Conservation (phyloP, 331 rosid species). For the Acacia concinna region DNA sequence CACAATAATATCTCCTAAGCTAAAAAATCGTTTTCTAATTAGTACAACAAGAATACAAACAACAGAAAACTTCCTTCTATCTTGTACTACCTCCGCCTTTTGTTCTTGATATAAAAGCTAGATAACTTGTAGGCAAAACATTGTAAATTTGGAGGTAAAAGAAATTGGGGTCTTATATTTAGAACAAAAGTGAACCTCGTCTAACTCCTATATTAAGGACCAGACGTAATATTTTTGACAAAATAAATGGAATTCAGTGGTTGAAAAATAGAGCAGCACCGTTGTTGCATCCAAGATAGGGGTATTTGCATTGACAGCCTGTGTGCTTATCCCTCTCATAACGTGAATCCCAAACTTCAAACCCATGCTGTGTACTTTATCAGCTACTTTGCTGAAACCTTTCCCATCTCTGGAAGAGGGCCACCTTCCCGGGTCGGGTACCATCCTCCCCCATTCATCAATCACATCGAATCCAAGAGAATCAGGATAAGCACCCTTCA, state of each 20-base stretch:
- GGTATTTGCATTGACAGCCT: slow-evolving; percentile 78
- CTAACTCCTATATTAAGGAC: no score
- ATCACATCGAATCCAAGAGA: slow-evolving; percentile 88
- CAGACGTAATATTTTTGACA: no score
- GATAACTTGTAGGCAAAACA: no score
- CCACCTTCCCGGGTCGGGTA: slow-evolving; percentile 90
- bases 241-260: neutral
- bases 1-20: slow-evolving; percentile 2
- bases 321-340: slow-evolving; percentile 96
- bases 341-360: slow-evolving; percentile 93
- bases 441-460: slow-evolving; percentile 91
- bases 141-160: no score
- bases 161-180: no score
- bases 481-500: slow-evolving; percentile 69
- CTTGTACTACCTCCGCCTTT: neutral
- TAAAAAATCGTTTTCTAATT: neutral
- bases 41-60: neutral
- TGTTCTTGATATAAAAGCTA: no score
- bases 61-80: neutral
- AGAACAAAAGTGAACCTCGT: no score
- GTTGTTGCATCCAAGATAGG: slow-evolving; percentile 67
- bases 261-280: slow-evolving; percentile 45
- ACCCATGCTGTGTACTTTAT: slow-evolving; percentile 78
- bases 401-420: slow-evolving; percentile 80
- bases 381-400: slow-evolving; percentile 71